Percentiles rank a stretch among this genome's conserved stretches.
phyloP scores from a whole-genome alignment of 1,284 basidiomycete genomes.

The Tilletiopsis washingtonensis region DNA sequence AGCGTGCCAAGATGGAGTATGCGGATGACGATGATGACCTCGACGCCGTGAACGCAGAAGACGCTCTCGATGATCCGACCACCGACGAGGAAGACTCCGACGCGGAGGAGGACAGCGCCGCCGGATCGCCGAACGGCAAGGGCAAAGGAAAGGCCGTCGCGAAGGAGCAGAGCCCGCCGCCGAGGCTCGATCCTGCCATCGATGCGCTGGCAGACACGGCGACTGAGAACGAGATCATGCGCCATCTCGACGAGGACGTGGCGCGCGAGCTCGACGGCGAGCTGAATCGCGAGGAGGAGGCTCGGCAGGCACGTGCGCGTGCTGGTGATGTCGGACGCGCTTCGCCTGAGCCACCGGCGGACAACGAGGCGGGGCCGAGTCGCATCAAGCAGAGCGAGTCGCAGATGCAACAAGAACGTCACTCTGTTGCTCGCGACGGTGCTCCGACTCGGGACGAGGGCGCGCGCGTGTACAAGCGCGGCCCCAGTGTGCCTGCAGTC shows the following conservation, averaged over 20 bases:
- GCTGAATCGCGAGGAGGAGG: conserved; percentile 25
- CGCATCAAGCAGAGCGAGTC: no score
- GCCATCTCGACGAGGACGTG: conserved; percentile 26
- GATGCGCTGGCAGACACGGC: conserved; percentile 38
- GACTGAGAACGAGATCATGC: conserved; percentile 34
- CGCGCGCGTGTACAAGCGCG: no score
- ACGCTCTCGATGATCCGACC: no score
- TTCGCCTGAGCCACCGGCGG: no score
- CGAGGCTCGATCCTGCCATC: conserved; percentile 16
- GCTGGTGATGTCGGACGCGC: conserved; percentile 10
- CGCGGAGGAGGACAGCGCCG: conserved; percentile 62
- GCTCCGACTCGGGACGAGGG: no score
- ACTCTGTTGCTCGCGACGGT: no score
- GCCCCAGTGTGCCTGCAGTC: no score
- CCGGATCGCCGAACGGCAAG: conserved; percentile 13
- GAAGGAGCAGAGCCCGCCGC: background rate
- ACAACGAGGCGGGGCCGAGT: no score
- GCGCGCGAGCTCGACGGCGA: conserved; percentile 29
- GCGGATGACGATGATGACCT: conserved; percentile 34
- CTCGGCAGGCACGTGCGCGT: conserved; percentile 25
- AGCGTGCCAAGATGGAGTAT: conserved; percentile 34
- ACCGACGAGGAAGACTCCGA: conserved; percentile 29
- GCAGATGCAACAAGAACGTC: no score
- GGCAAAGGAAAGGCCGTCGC: background rate
- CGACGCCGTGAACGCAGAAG: conserved; percentile 55